Conservation (phyloP, 768 basidiomycete genomes). For the Suillus paluster region DNA sequence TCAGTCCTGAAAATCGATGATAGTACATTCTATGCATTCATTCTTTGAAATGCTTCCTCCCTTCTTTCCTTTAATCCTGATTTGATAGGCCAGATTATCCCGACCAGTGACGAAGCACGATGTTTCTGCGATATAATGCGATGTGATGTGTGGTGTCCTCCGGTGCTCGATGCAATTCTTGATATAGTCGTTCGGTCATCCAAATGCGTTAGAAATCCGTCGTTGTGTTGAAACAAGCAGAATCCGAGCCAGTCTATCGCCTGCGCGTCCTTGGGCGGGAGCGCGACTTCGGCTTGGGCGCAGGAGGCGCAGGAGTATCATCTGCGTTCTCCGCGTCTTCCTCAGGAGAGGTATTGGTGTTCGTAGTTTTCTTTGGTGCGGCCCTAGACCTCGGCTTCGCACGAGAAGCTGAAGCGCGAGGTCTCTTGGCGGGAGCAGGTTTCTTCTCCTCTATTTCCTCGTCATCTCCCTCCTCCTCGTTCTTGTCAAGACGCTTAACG, state of each 20-base stretch:
- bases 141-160: conserved; percentile 24
- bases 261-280: conserved; percentile 33
- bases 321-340: conserved; percentile 21
- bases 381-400: conserved; percentile 27
- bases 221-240: conserved; percentile 8
- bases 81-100: not conserved
- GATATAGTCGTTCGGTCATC: conserved; percentile 4
- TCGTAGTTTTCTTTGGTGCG: conserved; percentile 4
- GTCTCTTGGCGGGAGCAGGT: conserved; percentile 20
- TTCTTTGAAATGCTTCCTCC: conserved; percentile 2
- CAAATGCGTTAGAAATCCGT: not conserved
- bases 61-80: conserved; percentile 3
- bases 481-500: conserved; percentile 10
- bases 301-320: conserved; percentile 18
- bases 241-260: conserved; percentile 26
- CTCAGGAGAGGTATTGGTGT: conserved; percentile 16
- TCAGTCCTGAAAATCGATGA: conserved; percentile 9
- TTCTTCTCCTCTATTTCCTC: conserved; percentile 18
- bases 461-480: conserved; percentile 19
- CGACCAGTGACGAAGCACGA: conserved; percentile 13
- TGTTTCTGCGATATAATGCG: conserved; percentile 4
- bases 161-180: conserved; percentile 16
- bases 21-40: conserved; percentile 9
- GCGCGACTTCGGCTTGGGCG: conserved; percentile 35
- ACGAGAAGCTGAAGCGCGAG: conserved; percentile 24